These are phyloP conservation scores for Arabidopsis arenosa DNA, from an alignment of 345 rosid species.

Conservation along the genomic window DNA sequence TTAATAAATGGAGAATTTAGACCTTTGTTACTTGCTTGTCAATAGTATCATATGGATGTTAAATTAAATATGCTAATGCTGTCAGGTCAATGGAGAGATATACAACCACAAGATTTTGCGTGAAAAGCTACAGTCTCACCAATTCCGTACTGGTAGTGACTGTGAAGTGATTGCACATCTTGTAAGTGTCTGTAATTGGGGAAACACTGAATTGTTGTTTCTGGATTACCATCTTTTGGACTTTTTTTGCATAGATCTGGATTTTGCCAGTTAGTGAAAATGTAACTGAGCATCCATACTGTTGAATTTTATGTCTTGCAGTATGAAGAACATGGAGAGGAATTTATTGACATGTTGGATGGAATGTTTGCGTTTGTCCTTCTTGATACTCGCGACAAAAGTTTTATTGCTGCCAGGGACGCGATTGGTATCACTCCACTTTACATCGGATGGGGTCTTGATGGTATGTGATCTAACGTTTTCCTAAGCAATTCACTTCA, in stretches of 20 bases:
- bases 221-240: not conserved
- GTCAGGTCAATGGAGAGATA: conserved; percentile 83
- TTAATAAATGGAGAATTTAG: not conserved
- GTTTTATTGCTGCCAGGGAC: conserved; percentile 81
- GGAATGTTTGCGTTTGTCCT: conserved; percentile 90
- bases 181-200: conserved; percentile 50
- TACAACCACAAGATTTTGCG: conserved; percentile 71
- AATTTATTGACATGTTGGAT: conserved; percentile 75
- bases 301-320: conserved; percentile 40
- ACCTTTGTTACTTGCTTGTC: conserved; percentile 1
- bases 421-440: conserved; percentile 77
- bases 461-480: conserved; percentile 50
- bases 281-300: conserved; percentile 4
- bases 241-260: not conserved
- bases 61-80: not conserved
- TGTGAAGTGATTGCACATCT: conserved; percentile 90
- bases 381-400: conserved; percentile 73
- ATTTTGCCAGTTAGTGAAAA: not conserved
- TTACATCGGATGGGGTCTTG: conserved; percentile 88
- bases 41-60: not conserved
- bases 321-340: conserved; percentile 88
- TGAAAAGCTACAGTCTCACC: conserved; percentile 60
- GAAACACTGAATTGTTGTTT: not conserved
- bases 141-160: conserved; percentile 80
- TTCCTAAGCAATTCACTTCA: not conserved